A percentile compares a stretch with the other conserved stretches of the same genome.
Conservation (phyloP, 2,329 filamentous ascomycete species). For the Calonectria pseudoreteaudii region DNA sequence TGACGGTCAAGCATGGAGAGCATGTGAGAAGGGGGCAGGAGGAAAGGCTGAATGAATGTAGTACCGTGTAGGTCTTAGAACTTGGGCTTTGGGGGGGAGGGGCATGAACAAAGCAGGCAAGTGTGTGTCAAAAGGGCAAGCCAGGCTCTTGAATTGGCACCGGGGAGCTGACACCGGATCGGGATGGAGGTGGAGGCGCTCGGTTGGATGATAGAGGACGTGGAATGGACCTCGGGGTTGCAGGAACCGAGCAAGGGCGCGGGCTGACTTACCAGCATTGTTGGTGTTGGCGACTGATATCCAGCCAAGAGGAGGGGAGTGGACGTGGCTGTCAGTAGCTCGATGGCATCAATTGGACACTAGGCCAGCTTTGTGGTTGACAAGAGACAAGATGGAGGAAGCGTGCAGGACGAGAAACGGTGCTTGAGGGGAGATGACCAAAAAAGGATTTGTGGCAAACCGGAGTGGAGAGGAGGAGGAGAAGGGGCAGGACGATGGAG, state of each 20-base stretch:
- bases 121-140: constrained; percentile 30
- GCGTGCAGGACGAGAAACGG: neutral
- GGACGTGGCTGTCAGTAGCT: neutral
- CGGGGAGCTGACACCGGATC: constrained; percentile 41
- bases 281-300: neutral
- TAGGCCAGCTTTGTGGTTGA: neutral
- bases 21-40: constrained; percentile 2
- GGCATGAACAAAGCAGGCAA: constrained; percentile 24
- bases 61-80: constrained; percentile 7
- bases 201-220: neutral
- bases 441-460: constrained; percentile 15
- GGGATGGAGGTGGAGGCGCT: constrained; percentile 16
- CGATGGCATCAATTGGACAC: neutral
- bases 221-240: constrained; percentile 33
- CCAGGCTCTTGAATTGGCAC: constrained; percentile 26
- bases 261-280: constrained; percentile 18
- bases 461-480: constrained; percentile 9
- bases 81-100: constrained; percentile 19
- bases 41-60: neutral
- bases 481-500: constrained; percentile 10
- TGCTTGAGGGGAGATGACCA: neutral
- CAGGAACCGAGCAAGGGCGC: constrained; percentile 27
- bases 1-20: constrained; percentile 5
- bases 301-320: neutral
- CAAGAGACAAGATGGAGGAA: neutral